These are phyloP conservation scores for Aureobasidium sp. DNA, from an alignment of 2,329 filamentous ascomycete species.

Conservation along the genomic window DNA sequence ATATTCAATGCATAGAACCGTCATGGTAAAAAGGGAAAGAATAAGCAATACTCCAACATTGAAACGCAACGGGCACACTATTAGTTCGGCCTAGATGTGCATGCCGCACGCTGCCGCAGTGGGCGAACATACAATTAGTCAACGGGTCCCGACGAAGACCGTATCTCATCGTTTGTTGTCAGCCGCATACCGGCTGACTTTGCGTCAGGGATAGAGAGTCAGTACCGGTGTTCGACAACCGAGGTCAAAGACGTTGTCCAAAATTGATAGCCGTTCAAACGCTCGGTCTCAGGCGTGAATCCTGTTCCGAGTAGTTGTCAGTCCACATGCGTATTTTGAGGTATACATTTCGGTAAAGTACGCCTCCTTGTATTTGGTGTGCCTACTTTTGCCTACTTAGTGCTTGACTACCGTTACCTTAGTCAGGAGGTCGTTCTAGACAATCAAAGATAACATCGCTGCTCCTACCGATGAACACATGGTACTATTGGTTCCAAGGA, in stretches of 20 bases:
- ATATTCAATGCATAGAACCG: neutral
- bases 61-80: neutral
- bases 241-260: neutral
- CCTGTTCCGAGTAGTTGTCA: neutral
- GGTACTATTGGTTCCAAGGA: neutral
- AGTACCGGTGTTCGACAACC: neutral
- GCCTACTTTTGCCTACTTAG: neutral
- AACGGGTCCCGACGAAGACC: neutral
- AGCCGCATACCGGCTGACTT: neutral
- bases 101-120: neutral
- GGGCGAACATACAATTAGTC: too few relatives aligned
- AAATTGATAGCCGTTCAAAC: slow-evolving; percentile 2
- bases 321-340: neutral
- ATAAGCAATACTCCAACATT: neutral
- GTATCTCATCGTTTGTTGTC: too few relatives aligned
- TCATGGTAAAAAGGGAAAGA: neutral
- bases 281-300: neutral
- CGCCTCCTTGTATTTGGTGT: too few relatives aligned
- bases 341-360: neutral
- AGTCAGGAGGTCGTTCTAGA: neutral
- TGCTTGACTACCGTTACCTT: neutral
- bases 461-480: neutral
- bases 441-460: neutral
- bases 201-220: neutral
- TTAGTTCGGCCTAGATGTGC: neutral